Evolutionary conservation across 371 early-diverging fungal genomes (phyloP), one percentile per base, ranked within the genome.

Genomic region (Mucor indicus): DNA sequence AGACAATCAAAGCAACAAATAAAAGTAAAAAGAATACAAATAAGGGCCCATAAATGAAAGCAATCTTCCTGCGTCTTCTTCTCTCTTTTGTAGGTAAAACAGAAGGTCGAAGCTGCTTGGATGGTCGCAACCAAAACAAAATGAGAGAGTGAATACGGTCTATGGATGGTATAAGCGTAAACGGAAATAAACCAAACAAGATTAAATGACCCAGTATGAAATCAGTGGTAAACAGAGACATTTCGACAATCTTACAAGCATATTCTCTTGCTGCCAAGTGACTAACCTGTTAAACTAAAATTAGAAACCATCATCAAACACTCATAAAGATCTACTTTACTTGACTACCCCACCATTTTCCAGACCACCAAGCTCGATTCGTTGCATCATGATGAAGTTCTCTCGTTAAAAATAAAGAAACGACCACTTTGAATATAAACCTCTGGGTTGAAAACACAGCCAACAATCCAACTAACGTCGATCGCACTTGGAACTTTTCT

Each of bases 361-460:
- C 94, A 2, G 86, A 85, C 94, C 92, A 93, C 92, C 92, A 92
- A n/a, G 91, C 89, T 43, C 81, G 69, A 57, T 91, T 89, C 19
- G 88, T 81, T 53, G 80, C 83, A 55, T 87, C 88, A 52, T 90
- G 81, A 38, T 83, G 83, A 62, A 86, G 76, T 61, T 91, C 91
- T 25, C 91, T 84, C 11, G 92, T 83, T 32, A 93, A 61, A 54
- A 91, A 82, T 32, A 88, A 47, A 23, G 80, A 73, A 44, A 85
- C 78, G 48, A 90, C 48, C 9, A 85, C 48, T 44, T 86, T 83
- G 71, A 91, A 87, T 15, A 87, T 56, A 32, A 84, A 80, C 4
- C 87, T 75, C 56, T 89, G 90, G 4, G 87, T 72, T 3, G 75
- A 51, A 56, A 86, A 81, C 11, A 82, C 62, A 24, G 77, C 77